phyloP scores from a whole-genome alignment of 2,329 filamentous ascomycete genomes.

The Stagonosporopsis rhizophila region DNA sequence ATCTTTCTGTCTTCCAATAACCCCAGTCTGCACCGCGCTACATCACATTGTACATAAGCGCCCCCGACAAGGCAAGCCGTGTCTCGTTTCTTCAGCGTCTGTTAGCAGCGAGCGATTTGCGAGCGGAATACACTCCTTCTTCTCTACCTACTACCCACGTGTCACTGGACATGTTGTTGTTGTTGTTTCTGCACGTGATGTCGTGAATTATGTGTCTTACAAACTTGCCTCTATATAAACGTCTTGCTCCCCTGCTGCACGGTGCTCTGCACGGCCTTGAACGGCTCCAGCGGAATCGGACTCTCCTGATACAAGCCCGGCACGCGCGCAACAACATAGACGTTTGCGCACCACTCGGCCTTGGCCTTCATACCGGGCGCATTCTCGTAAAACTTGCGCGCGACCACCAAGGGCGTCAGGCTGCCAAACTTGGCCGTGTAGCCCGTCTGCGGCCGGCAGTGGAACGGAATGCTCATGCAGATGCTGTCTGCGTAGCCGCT shows the following conservation, averaged over 20 bases:
- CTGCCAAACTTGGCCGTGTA: slow-evolving; percentile 44
- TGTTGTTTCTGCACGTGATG: too few species aligned
- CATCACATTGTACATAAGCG: too few species aligned
- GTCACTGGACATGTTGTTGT: too few species aligned
- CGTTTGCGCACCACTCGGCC: slow-evolving; percentile 40
- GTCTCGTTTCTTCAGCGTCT: too few species aligned
- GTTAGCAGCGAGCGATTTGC: too few species aligned
- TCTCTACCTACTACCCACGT: too few species aligned
- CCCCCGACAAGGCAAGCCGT: too few species aligned
- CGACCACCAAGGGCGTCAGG: slow-evolving; percentile 44
- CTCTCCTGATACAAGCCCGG: slow-evolving; percentile 40
- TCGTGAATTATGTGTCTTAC: too few species aligned
- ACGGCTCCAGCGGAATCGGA: slow-evolving; percentile 35
- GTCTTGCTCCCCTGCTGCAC: slow-evolving; percentile 30
- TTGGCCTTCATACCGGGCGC: slow-evolving; percentile 36
- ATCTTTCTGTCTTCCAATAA: too few species aligned
- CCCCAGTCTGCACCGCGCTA: too few species aligned
- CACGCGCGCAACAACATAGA: slow-evolving; percentile 39
- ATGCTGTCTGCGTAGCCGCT: slow-evolving; percentile 41
- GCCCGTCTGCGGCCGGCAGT: slow-evolving; percentile 36
- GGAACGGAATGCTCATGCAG: slow-evolving; percentile 43
- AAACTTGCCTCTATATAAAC: slow-evolving; percentile 27
- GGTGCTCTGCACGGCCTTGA: slow-evolving; percentile 36
- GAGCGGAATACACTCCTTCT: too few species aligned
- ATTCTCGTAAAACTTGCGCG: slow-evolving; percentile 43